A percentile compares a stretch with the other conserved stretches of the same genome.
phyloP scores from a whole-genome alignment of 177 flowering plant species.

The Vitis hybrid region DNA sequence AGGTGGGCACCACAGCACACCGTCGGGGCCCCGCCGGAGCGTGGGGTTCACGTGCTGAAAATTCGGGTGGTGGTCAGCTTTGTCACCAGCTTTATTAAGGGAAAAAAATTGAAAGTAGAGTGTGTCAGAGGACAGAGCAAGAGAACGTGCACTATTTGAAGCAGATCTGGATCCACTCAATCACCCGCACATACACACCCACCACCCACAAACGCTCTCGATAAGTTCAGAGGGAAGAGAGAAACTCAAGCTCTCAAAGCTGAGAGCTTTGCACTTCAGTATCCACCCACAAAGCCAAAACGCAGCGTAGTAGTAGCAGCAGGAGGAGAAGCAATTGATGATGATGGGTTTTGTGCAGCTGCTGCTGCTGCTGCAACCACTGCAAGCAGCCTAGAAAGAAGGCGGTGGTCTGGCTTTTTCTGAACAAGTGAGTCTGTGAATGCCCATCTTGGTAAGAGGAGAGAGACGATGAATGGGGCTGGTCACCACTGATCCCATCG shows the following conservation, averaged over 20 bases:
- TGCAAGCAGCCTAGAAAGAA: conserved; percentile 9
- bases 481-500: not conserved
- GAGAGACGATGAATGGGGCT: not conserved
- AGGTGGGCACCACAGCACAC: no score
- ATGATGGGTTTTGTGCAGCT: conserved; percentile 10
- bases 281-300: not conserved
- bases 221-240: conserved; percentile 8
- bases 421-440: conserved; percentile 10
- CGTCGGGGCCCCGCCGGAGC: conserved; percentile 2
- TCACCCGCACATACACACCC: not conserved
- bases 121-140: conserved; percentile 21
- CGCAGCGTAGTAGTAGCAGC: conserved; percentile 4
- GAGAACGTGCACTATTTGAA: conserved; percentile 39
- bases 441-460: not conserved
- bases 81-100: not conserved
- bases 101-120: conserved; percentile 3
- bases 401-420: conserved; percentile 40
- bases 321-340: conserved; percentile 15
- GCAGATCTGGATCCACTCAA: conserved; percentile 36
- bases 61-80: no score
- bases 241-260: not conserved
- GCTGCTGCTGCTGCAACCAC: conserved; percentile 14
- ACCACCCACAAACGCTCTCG: not conserved
- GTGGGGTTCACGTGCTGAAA: conserved; percentile 1
- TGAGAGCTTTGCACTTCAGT: conserved; percentile 8